Conservation (phyloP, 2,329 filamentous ascomycete genomes). For the Neopestalotiopsis sp. region DNA sequence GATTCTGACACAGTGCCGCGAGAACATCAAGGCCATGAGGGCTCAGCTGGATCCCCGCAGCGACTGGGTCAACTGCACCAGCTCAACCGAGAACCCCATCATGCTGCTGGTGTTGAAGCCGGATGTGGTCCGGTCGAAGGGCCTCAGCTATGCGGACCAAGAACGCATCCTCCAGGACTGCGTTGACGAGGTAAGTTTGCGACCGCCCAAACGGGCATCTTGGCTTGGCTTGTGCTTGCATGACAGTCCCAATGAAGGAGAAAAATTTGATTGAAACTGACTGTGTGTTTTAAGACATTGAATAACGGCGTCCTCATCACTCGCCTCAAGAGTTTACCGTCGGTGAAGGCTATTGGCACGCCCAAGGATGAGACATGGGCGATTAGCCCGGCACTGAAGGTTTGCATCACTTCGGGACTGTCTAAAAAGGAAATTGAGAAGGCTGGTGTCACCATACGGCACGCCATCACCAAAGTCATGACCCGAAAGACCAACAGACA, state of each 20-base stretch:
- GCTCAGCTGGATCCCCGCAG: conserved; percentile 89
- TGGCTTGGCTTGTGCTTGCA: neutral
- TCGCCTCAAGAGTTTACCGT: conserved; percentile 78
- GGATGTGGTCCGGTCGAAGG: conserved; percentile 75
- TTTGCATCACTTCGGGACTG: conserved; percentile 86
- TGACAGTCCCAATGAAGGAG: neutral
- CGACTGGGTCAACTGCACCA: conserved; percentile 88
- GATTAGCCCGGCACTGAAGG: conserved; percentile 82
- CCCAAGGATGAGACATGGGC: conserved; percentile 73
- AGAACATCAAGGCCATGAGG: conserved; percentile 86
- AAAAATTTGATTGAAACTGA: neutral
- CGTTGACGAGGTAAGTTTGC: conserved; percentile 85
- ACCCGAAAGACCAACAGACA: conserved; percentile 62
- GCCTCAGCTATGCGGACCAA: conserved; percentile 75
- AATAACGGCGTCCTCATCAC: conserved; percentile 90
- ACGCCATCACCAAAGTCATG: conserved; percentile 94
- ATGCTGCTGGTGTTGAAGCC: conserved; percentile 84
- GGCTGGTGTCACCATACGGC: conserved; percentile 83
- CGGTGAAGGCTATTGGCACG: conserved; percentile 63
- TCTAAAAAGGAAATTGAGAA: conserved; percentile 96
- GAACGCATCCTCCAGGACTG: conserved; percentile 85
- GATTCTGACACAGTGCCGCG: conserved; percentile 76
- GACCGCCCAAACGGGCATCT: neutral
- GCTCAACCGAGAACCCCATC: conserved; percentile 82
- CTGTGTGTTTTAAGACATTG: conserved; percentile 56